Base-by-base conservation (phyloP, 495 filamentous ascomycete genomes). In the Hyaloscypha bicolor region DNA sequence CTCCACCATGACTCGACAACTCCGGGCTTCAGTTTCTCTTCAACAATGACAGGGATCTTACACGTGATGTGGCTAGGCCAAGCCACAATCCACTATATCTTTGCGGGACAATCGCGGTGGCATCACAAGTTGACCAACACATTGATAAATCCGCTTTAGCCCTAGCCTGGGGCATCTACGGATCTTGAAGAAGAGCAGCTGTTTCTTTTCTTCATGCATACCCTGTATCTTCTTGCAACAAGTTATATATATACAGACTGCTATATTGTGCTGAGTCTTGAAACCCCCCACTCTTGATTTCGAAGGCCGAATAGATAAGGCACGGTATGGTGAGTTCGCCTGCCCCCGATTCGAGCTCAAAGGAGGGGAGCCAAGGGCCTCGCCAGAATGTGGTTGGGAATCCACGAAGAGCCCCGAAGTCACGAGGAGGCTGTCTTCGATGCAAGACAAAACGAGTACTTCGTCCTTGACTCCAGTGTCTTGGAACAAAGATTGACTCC, bases 361-460 rank as follows among this genome's bases (percentile, higher is more conserved):
- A 42, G 37, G 37, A 45, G 31, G 29, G 55, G 51, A 21, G 37
- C 25, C 31, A 32, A 31, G 22, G 31, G n/a, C 8, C 32, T n/a
- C 2, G 48, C 22, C 21, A 33, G 21, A 31, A 22, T 48, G 60
- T 59, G 21, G 22, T 35, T 22, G 3, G 22, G 11, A 63, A 73
- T 68, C 64, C 67, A 59, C 67, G 73, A 69, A 65, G 71, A 63
- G 57, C 68, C 21, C 64, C 65, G 35, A 70, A 71, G 33, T 69
- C 68, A 22, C 51, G 70, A 32, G 62, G 62, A 64, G 72, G 67
- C 37, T 72, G 72, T 48, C 39, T 60, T 22, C 69, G 81, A 55
- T 85, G 82, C 72, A 85, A 85, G 72, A 82, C 78, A 71, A 83
- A 85, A 77, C 76, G 82, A 68, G 82, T 83, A 60, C 58, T 75